Evolutionary conservation across 805 yeast species (phyloP).

Genomic region (Sugiyamaella valdiviana): DNA sequence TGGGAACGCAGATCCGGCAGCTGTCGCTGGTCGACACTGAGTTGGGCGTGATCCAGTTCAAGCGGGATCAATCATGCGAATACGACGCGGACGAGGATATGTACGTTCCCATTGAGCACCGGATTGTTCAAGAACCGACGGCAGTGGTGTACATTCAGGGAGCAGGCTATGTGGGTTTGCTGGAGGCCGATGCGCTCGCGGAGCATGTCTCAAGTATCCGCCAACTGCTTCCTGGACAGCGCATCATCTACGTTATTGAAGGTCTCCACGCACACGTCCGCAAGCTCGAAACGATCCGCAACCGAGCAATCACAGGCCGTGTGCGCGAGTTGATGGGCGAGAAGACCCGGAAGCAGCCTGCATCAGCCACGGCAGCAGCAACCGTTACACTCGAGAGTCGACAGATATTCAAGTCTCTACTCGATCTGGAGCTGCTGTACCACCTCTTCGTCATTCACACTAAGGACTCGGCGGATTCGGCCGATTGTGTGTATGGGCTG

Average conservation of each 20-base stretch:
- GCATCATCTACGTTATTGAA: conserved; percentile 16
- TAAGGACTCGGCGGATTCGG: conserved; percentile 8
- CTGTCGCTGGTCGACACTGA: background rate
- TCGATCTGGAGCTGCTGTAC: conserved; percentile 10
- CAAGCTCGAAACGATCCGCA: conserved; percentile 7
- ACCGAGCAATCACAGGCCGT: conserved; percentile 10
- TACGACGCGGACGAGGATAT: conserved; percentile 19
- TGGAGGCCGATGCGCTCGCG: background rate
- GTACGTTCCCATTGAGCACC: conserved; percentile 13
- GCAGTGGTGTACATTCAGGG: conserved; percentile 9
- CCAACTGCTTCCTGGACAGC: background rate
- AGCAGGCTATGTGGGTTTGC: background rate
- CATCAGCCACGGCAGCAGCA: background rate
- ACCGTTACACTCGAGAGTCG: background rate
- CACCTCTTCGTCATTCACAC: conserved; percentile 13
- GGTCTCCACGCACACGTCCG: conserved; percentile 10
- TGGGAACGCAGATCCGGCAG: background rate
- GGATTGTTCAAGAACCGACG: conserved; percentile 7
- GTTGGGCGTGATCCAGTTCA: conserved; percentile 7
- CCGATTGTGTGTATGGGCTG: conserved; percentile 16
- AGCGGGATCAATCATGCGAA: conserved; percentile 12
- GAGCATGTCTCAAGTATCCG: conserved; percentile 4
- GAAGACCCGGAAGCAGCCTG: background rate
- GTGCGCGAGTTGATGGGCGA: conserved; percentile 15
- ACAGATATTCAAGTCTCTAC: background rate